phyloP scores from a whole-genome alignment of 768 basidiomycete species.

The Leucocoprinus sp. region DNA sequence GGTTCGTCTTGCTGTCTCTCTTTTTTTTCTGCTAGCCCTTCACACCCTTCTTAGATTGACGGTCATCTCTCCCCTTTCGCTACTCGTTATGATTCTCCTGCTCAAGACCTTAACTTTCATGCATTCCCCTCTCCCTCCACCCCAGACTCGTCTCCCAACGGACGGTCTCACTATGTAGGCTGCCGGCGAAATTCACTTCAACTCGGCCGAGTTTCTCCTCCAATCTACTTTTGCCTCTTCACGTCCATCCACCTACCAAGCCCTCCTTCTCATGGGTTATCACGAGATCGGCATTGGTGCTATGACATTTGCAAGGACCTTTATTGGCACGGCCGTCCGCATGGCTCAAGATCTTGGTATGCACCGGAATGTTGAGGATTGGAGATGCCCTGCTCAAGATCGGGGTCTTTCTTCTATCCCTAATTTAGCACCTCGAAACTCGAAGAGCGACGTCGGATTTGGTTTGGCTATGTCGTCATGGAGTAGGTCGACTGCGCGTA shows the following conservation, averaged over 20 bases:
- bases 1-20: slow-evolving; percentile 19
- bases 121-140: background rate
- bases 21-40: background rate
- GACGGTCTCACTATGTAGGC: slow-evolving; percentile 62
- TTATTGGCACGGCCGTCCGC: slow-evolving; percentile 81
- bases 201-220: slow-evolving; percentile 57
- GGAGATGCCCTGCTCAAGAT: slow-evolving; percentile 54
- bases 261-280: slow-evolving; percentile 74
- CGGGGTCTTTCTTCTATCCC: no score
- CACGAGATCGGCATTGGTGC: slow-evolving; percentile 83
- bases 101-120: background rate
- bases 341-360: slow-evolving; percentile 88
- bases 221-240: slow-evolving; percentile 65
- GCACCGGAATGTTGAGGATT: slow-evolving; percentile 74
- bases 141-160: slow-evolving; percentile 25
- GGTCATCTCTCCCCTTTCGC: slow-evolving; percentile 57
- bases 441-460: slow-evolving; percentile 63
- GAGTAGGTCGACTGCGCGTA: slow-evolving; percentile 33
- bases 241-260: slow-evolving; percentile 67
- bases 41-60: slow-evolving; percentile 1
- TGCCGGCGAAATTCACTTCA: slow-evolving; percentile 67
- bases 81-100: slow-evolving; percentile 48
- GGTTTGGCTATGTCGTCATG: slow-evolving; percentile 74
- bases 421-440: slow-evolving; percentile 51
- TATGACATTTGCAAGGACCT: slow-evolving; percentile 85